Percentiles rank a stretch among this genome's conserved stretches.
Conservation (phyloP, 208 protist genomes). For the Leishmania arabica region DNA sequence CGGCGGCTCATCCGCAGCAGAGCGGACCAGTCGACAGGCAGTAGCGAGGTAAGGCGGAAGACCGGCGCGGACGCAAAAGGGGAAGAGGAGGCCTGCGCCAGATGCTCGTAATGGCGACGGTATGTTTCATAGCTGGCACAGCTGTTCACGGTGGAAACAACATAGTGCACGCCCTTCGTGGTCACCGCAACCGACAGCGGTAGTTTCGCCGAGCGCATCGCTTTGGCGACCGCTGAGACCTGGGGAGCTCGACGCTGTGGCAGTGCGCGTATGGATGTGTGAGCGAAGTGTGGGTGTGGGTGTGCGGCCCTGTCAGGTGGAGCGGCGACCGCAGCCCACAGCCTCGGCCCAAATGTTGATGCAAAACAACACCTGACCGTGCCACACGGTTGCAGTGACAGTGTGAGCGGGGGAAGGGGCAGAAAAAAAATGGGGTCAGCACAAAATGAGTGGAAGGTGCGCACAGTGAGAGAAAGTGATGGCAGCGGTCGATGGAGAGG, state of each 20-base stretch:
- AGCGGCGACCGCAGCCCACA: not conserved
- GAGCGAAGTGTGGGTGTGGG: not conserved
- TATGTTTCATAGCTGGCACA: conserved; percentile 47
- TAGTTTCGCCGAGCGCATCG: conserved; percentile 53
- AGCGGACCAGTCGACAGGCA: conserved; percentile 42
- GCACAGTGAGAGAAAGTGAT: not conserved
- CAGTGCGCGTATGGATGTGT: not conserved
- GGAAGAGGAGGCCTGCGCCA: not conserved
- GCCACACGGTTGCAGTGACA: not conserved
- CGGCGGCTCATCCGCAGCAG: conserved; percentile 52
- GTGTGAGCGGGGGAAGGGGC: not conserved
- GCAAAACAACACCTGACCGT: not conserved
- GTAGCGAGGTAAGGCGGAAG: conserved; percentile 58
- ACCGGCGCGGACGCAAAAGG: not conserved
- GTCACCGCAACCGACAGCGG: conserved; percentile 40
- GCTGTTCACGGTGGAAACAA: conserved; percentile 48
- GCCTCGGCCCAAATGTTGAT: not conserved
- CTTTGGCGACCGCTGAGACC: not conserved
- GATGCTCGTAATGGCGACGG: not conserved
- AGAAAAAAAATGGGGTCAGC: not conserved
- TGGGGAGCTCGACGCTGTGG: not conserved
- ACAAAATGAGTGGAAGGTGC: not conserved
- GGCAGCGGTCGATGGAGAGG: not conserved
- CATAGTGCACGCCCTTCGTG: conserved; percentile 36
- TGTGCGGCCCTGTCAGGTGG: not conserved